These are phyloP conservation scores for Ophiostoma ulmi DNA, from an alignment of 2,329 filamentous ascomycete species.

Conservation along the genomic window DNA sequence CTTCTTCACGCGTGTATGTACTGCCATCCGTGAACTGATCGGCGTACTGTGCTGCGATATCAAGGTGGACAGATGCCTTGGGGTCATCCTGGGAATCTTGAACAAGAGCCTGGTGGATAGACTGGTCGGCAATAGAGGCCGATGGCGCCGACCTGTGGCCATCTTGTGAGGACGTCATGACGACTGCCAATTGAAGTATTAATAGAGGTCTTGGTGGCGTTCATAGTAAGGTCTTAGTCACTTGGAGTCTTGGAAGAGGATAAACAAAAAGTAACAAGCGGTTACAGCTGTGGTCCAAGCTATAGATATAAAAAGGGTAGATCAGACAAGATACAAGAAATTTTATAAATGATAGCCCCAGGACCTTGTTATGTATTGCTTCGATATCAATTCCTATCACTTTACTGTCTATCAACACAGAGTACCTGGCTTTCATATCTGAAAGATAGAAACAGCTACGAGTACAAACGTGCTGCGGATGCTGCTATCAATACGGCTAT, in stretches of 20 bases:
- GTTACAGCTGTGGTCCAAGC: too few species aligned
- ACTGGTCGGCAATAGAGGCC: neutral
- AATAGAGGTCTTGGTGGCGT: neutral
- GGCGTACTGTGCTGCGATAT: constrained; percentile 20
- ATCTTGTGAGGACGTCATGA: neutral
- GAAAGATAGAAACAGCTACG: neutral
- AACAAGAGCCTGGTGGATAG: constrained; percentile 1
- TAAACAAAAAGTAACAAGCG: neutral
- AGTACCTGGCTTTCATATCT: neutral
- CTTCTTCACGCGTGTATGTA: constrained; percentile 16
- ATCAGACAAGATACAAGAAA: neutral
- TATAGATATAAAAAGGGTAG: neutral
- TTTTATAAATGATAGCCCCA: neutral
- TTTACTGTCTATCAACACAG: neutral
- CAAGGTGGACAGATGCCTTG: constrained; percentile 10
- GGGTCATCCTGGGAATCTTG: constrained; percentile 2
- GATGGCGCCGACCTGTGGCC: neutral
- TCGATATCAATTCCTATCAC: neutral
- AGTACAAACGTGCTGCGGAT: neutral
- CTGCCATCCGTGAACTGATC: constrained; percentile 16
- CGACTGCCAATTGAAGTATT: neutral
- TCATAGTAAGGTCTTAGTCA: neutral
- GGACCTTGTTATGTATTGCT: neutral
- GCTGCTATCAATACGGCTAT: neutral
- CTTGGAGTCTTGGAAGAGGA: neutral